Percentiles rank a stretch among this genome's conserved stretches.
Evolutionary conservation across 2,329 filamentous ascomycete genomes (phyloP).

Genomic region (Diaporthe humulicola): DNA sequence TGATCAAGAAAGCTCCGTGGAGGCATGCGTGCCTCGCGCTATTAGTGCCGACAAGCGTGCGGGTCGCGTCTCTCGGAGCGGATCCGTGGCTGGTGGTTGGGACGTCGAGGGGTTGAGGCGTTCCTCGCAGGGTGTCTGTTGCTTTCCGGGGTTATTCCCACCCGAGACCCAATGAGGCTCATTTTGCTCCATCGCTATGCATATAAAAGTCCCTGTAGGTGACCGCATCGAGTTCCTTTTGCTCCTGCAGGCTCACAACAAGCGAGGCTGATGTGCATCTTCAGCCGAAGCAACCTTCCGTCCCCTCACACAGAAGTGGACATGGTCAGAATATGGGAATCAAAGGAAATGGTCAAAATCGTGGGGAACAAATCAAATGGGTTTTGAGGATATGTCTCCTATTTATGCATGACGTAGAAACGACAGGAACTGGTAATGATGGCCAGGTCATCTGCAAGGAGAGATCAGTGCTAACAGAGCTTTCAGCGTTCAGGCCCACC

Average conservation of each 20-base stretch:
- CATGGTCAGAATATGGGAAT: background rate
- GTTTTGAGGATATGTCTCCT: background rate
- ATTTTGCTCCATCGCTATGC: background rate
- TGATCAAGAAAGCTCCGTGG: background rate
- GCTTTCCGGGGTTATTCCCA: background rate
- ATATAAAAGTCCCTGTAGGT: constrained; percentile 15
- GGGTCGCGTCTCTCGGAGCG: background rate
- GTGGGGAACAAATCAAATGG: too few relatives aligned
- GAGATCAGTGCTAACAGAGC: background rate
- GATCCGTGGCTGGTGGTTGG: constrained; percentile 3
- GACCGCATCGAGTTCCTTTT: constrained; percentile 12
- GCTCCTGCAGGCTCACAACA: background rate
- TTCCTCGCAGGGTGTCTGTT: background rate
- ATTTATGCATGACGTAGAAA: background rate
- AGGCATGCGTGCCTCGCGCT: background rate
- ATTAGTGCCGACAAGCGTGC: background rate
- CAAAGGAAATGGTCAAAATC: background rate
- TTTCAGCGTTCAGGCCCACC: background rate
- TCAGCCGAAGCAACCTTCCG: background rate
- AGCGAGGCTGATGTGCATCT: constrained; percentile 1
- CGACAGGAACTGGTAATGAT: background rate
- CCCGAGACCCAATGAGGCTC: background rate
- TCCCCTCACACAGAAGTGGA: background rate
- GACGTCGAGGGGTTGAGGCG: background rate
- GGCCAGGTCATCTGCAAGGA: background rate